Evolutionary conservation across 2,329 filamentous ascomycete genomes (phyloP), one percentile per base, ranked within the genome.

Genomic region (Teratosphaeria nubilosa): DNA sequence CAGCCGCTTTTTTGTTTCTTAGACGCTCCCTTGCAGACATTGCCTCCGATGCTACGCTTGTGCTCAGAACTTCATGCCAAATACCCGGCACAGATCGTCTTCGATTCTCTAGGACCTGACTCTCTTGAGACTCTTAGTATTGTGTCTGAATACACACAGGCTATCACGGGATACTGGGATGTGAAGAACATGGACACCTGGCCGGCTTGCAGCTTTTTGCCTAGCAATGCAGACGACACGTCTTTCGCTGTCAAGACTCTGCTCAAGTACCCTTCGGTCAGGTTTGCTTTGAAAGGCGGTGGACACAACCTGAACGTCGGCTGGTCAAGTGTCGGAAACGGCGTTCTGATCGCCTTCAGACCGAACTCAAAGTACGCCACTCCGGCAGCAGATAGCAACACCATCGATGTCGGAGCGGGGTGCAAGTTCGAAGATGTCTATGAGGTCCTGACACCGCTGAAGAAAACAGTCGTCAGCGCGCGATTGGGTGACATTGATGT

Each of bases 251-350:
- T 85, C 53, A 75, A 74, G 25, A 72, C 79, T 20, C 73, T 85
- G 22, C 74, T 72, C 20, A 75, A 74, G 11, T 68, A 76, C 45
- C 75, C 75, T 37, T 72, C 75, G 30, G 78, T 78, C 56, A 70
- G 80, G 10, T 81, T 85, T 54, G 82, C 81, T 25, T 75, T 83
- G 69, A 77, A 80, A 66, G 75, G 77, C 9, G 80, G 79, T 9
- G 77, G 76, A 0, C 77, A 79, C 64, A 76, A 75, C 59, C 74
- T 74, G 1, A 79, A 77, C 59, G 74, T 75, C 56, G 75, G 75
- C 34, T 79, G 76, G 57, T 73, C 76, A 2, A 78, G 74, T 64
- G 75, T 77, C 48, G 71, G 75, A 53, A 73, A 74, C 37, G 77
- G 75, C 1, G 69, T 20, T 27, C 10, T 53, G 16, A 25, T 31